A percentile compares a stretch with the other conserved stretches of the same genome.
These are phyloP conservation scores for Ambispora gerdemannii DNA, from an alignment of 192 early-diverging fungal genomes.

Conservation along the genomic window DNA sequence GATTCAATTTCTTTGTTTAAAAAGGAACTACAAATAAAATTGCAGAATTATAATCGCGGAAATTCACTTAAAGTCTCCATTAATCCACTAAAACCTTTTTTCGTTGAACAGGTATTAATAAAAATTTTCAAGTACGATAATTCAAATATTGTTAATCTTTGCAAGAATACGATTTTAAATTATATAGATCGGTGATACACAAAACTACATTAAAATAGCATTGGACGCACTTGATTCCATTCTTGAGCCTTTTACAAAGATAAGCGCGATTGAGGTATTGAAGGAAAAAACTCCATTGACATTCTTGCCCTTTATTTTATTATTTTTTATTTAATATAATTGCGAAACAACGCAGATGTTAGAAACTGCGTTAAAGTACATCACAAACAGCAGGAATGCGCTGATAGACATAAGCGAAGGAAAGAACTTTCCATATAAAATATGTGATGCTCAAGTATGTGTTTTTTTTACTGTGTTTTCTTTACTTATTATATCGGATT, in stretches of 20 bases:
- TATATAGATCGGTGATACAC: conserved; percentile 24
- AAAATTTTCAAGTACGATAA: not conserved
- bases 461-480: not conserved
- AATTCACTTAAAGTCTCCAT: conserved; percentile 9
- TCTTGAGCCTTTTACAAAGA: conserved; percentile 4
- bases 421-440: conserved; percentile 27
- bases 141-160: not conserved
- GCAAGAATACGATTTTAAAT: not conserved
- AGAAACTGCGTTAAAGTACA: conserved; percentile 12
- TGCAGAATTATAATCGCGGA: conserved; percentile 8
- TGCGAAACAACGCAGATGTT: conserved; percentile 16
- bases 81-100: conserved; percentile 24
- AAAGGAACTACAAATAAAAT: conserved; percentile 16
- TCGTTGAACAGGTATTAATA: conserved; percentile 21
- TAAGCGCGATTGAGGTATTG: conserved; percentile 14
- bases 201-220: conserved; percentile 19
- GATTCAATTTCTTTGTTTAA: not conserved
- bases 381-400: not conserved
- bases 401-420: conserved; percentile 12
- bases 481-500: not conserved
- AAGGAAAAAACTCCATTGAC: too few relatives aligned
- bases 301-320: not conserved
- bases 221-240: conserved; percentile 9
- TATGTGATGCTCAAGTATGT: conserved; percentile 29
- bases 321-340: not conserved